Evolutionary conservation across 1,139 yeast genomes (phyloP), one percentile per base, ranked within the genome.

Genomic region (Meyerozyma smithsonii): DNA sequence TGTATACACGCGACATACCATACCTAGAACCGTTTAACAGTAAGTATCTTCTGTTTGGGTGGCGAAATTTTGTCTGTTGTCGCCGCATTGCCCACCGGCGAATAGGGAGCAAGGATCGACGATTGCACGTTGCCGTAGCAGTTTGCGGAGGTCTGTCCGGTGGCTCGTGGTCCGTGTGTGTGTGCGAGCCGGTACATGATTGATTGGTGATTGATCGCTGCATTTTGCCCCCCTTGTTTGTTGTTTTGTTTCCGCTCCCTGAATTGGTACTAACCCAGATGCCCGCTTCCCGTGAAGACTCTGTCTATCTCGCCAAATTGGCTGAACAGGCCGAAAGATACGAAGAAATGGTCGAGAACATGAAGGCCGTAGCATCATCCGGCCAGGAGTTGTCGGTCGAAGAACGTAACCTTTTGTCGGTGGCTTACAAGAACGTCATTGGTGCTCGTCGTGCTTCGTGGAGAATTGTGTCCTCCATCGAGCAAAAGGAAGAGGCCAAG

Each of bases 291-390:
- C 96, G 97, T 76, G 98, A 92, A 81, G 96, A 90, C 76, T 87
- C 96, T 58, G 97, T 92, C 59, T 92, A 90, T 72, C 84, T 92
- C 67, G 97, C 98, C 69, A 92, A 92, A 72, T 86, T 92, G 69
- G 97, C 97, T 59, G 98, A 92, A 74, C 97, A 92, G 77, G 97
- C 98, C 59, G 98, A 92, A 76, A 95, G 98, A 72, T 92, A 92
- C 67, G 98, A 92, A 74, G 98, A 94, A 74, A 90, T 89, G 97
- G 97, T 92, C 56, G 96, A 89, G 68, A 87, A 87, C 73, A 92
- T 92, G 97, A 90, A 90, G 70, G 86, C 88, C 45, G 97, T 92
- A 61, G 97, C 97, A 53, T 84, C 96, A 36, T 79, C 95, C 37
- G 97, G 96, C 49, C 90, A 88, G 69, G 97, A 90, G 68, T 77